Percentiles rank a stretch among this genome's conserved stretches.
Conservation (phyloP, 768 basidiomycete genomes). For the Gyrodon lividus region DNA sequence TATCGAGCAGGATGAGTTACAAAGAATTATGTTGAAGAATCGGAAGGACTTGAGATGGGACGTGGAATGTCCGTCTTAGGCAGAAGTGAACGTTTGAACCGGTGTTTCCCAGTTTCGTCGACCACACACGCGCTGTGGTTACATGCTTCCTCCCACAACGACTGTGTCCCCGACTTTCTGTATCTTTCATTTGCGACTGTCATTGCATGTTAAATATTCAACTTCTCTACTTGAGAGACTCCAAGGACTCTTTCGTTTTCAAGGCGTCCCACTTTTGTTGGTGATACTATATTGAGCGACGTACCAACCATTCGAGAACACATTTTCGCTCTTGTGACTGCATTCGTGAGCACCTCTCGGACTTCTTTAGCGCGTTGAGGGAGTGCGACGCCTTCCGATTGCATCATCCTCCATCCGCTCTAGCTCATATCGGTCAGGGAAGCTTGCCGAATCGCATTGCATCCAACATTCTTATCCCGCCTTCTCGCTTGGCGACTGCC, state of each 20-base stretch:
- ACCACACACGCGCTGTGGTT: not conserved
- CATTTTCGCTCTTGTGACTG: no score
- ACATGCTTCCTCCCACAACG: not conserved
- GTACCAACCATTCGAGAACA: no score
- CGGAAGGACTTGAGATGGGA: constrained; percentile 3
- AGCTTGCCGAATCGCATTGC: not conserved
- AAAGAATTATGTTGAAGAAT: constrained; percentile 5
- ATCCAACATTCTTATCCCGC: not conserved
- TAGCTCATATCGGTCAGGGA: not conserved
- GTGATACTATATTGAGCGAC: not conserved
- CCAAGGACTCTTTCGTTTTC: no score
- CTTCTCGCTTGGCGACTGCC: not conserved
- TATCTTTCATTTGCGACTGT: no score
- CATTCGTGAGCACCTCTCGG: not conserved
- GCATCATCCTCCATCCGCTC: not conserved
- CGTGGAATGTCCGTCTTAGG: constrained; percentile 2
- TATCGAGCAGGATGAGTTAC: not conserved
- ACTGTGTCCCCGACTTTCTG: not conserved
- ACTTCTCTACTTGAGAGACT: no score
- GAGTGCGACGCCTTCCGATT: not conserved
- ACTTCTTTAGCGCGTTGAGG: not conserved
- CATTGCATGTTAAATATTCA: no score
- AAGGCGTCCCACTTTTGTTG: not conserved
- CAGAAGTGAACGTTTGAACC: constrained; percentile 12
- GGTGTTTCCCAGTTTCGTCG: constrained; percentile 7